A percentile compares a stretch with the other conserved stretches of the same genome.
Evolutionary conservation across 805 yeast genomes (phyloP).

Genomic region (Teunomyces lycoperdinae): DNA sequence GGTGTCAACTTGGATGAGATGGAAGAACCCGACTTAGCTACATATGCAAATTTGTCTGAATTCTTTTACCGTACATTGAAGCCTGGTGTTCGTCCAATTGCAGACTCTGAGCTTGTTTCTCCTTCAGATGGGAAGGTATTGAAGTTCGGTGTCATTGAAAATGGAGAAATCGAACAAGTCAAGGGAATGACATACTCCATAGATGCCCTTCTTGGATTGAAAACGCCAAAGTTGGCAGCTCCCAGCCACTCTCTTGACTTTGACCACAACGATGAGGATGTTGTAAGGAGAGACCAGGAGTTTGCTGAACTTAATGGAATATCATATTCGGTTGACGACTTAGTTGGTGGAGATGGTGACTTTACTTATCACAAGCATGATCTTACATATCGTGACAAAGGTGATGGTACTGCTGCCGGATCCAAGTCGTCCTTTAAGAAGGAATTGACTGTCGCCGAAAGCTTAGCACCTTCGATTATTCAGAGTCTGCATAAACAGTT

Average conservation of each 20-base stretch:
- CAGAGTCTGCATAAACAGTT: constrained; percentile 49
- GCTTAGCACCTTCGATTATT: constrained; percentile 33
- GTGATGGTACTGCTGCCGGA: constrained; percentile 55
- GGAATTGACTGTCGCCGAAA: constrained; percentile 40
- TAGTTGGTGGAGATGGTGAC: constrained; percentile 54
- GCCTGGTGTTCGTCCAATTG: constrained; percentile 76
- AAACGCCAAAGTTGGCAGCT: constrained; percentile 48
- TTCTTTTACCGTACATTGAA: constrained; percentile 82
- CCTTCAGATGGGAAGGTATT: constrained; percentile 94
- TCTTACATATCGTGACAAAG: constrained; percentile 56
- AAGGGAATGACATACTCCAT: constrained; percentile 93
- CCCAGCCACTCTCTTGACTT: constrained; percentile 51
- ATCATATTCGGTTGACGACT: constrained; percentile 64
- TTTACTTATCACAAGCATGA: constrained; percentile 44
- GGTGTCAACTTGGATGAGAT: constrained; percentile 90
- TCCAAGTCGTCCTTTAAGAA: constrained; percentile 30
- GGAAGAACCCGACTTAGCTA: constrained; percentile 72
- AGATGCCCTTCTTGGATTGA: constrained; percentile 79
- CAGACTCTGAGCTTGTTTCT: constrained; percentile 65
- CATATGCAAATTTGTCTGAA: constrained; percentile 80
- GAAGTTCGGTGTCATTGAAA: constrained; percentile 74
- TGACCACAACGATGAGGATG: constrained; percentile 37
- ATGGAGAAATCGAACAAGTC: constrained; percentile 93
- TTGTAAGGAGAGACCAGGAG: constrained; percentile 56
- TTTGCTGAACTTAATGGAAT: constrained; percentile 80